Evolutionary conservation across 176 grass and related monocot species (phyloP), one percentile per base, ranked within the genome.

Genomic region (Thalia dealbata): DNA sequence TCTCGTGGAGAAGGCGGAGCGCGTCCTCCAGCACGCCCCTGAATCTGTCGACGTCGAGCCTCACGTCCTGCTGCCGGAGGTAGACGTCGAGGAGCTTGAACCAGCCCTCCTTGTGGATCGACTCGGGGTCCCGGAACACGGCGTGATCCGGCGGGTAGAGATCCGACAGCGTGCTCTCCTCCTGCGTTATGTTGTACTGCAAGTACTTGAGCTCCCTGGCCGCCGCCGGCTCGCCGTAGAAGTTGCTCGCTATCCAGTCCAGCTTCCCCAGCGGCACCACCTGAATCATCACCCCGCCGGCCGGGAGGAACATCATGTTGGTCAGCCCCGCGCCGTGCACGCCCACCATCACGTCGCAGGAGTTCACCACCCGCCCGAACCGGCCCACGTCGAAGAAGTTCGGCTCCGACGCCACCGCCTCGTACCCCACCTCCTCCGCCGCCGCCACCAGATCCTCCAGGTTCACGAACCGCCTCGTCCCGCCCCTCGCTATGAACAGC

Each of bases 301-400:
- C 51, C 5, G 93, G 93, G 18, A 97, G 81, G 83, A 92, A 97
- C 56, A 84, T 80, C 0, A 80, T 69, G 76, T 88, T 92, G 0
- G 93, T 90, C 73, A 92, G 81, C 21, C 93, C 89, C 0, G 93
- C 93, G 25, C 93, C 93, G 26, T 97, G 93, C 43, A 81, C 93
- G 3, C 93, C 89, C 18, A 97, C 60, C 71, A 97, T 80, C 51
- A 75, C 89, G 78, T 97, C 89, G 80, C 81, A 84, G 0, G 92
- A 76, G 84, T 96, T 96, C 74, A 92, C 86, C 9, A 2, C 21
- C 19, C 43, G 18, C 7, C 87, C 84, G 14, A 91, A 91, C 46
- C 80, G 24, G 4, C 80, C 81, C 48, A 96, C 80, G 42, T 86
- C 76, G 12, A 77, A 86, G 77, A 87, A 81, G 35, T 84, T 78